Base-by-base conservation (phyloP, 177 flowering plant genomes). In the Vitis hybrid region DNA sequence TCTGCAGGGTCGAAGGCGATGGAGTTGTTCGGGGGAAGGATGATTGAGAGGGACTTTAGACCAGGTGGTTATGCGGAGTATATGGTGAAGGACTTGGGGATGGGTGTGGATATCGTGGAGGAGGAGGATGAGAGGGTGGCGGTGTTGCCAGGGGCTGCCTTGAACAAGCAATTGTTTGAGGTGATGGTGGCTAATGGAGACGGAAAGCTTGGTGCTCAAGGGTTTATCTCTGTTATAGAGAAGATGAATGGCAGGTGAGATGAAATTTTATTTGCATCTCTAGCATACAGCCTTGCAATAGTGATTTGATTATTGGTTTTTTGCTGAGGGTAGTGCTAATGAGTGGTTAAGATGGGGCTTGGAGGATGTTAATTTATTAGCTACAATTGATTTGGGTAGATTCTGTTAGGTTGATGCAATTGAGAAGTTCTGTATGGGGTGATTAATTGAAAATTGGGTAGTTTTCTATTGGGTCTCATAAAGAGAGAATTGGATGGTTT, bases 11-110 rank as follows among this genome's bases (percentile, higher is more conserved):
- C 92, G 1, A 87, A 71, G 89, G 89, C 71, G 74, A 85, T 88
- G 90, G 92, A 88, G 76, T 64, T 89, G 77, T 89, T 84, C 62
- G 97, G 94, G 64, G 79, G 71, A 74, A 86, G 97, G 81, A 87
- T 91, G 83, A 70, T 91, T 3, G 83, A 59, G 66, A 84, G 87
- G 76, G 94, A 93, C 68, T 93, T 91, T 54, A 76, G 67, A 78
- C 77, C 93, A 2, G 96, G 97, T 15, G 91, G 85, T 68, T 88
- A 86, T 72, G 88, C 81, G 0, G 91, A 87, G 81, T 87, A 91
- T 66, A 82, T 93, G 86, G 88, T 89, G 74, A 93, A 93, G 85
- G 98, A 91, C 69, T 69, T 93, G 87, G 96, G 96, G 11, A 86
- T 93, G 90, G 90, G 83, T 3, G 75, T 87, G 40, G 82, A 82